phyloP scores from a whole-genome alignment of 2,329 filamentous ascomycete genomes.

The Chrysoporthe deuterocubensis region DNA sequence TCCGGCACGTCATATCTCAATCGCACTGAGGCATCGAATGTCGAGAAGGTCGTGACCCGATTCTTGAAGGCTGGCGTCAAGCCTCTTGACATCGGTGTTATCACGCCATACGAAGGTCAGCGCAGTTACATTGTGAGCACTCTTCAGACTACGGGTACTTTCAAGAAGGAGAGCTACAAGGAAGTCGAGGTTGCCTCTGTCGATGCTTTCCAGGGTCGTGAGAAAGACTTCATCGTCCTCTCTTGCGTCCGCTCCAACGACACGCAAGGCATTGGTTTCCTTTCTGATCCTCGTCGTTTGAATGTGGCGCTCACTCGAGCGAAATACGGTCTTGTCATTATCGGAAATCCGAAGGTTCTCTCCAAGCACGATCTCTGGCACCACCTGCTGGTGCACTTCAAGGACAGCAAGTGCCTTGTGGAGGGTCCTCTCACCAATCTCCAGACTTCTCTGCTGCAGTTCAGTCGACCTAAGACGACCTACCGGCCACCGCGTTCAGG shows the following conservation, averaged over 20 bases:
- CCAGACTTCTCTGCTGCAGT: slow-evolving; percentile 94
- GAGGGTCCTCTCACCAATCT: slow-evolving; percentile 94
- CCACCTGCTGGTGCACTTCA: slow-evolving; percentile 92
- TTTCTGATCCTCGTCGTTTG: slow-evolving; percentile 95
- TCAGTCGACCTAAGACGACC: slow-evolving; percentile 88
- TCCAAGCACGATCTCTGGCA: slow-evolving; percentile 99
- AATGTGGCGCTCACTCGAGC: slow-evolving; percentile 97
- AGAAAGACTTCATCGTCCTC: slow-evolving; percentile 98
- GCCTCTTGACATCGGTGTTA: slow-evolving; percentile 91
- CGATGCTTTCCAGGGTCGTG: slow-evolving; percentile 97
- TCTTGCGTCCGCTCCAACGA: slow-evolving; percentile 99
- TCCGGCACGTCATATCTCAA: slow-evolving; percentile 98
- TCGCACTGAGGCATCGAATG: slow-evolving; percentile 93
- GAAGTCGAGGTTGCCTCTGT: slow-evolving; percentile 98
- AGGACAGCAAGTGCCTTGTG: slow-evolving; percentile 93
- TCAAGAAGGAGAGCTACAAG: slow-evolving; percentile 98
- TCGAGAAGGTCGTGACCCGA: slow-evolving; percentile 96
- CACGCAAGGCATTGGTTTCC: slow-evolving; percentile 97
- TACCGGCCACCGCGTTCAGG: slow-evolving; percentile 85
- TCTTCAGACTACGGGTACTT: slow-evolving; percentile 97
- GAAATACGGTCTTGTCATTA: slow-evolving; percentile 94
- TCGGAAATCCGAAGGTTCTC: slow-evolving; percentile 95
- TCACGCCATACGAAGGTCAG: slow-evolving; percentile 98
- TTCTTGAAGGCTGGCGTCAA: slow-evolving; percentile 99
- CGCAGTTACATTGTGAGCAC: slow-evolving; percentile 97